Base-by-base conservation (phyloP, 176 grass and related monocot species). In the Chrysopogon serrulatus region DNA sequence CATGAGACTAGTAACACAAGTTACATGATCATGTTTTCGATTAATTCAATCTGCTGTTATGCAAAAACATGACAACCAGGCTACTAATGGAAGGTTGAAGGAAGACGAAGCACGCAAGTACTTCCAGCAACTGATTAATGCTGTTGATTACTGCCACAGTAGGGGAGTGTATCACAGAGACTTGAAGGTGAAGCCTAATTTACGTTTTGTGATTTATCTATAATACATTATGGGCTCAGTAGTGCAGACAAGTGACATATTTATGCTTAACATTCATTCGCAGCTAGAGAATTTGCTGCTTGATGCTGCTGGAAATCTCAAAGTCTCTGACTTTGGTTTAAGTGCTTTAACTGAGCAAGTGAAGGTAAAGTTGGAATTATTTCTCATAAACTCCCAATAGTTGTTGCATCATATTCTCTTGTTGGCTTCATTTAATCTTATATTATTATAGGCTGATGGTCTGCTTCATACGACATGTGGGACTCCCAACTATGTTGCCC, bases 211-310 rank as follows among this genome's bases (percentile, higher is more conserved):
- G 23, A 16, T 70, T 90, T n/a, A 39, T 85, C 41, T 63, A 24
- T 70, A 69, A 62, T 70, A 70, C 28, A 68, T 31, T 82, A 70
- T 80, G 48, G 63, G 40, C 48, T 24, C 44, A 68, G 57, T 68
- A 76, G 44, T 47, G 28, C 40, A 43, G 40, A 71, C 59, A 86
- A 44, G 62, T 74, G 56, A 83, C 41, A 78, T 79, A 70, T 77
- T 43, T 37, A 85, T 80, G 12, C 45, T 77, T 78, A 89, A 79
- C 72, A 5, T 76, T 23, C 54, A 56, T 86, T 62, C 86, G 64
- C 93, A 99, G 96, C 86, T 93, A 87, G 96, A 99, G 70, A 99
- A 99, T 87, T 78, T 99, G 81, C 84, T 99, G n/a, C 91, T 99
- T 63, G 96, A 99, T 89, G 91, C 72, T 35, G 68, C 65, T 79